Evolutionary conservation across 208 protist species (phyloP).

Genomic region (Angomonas deanei): DNA sequence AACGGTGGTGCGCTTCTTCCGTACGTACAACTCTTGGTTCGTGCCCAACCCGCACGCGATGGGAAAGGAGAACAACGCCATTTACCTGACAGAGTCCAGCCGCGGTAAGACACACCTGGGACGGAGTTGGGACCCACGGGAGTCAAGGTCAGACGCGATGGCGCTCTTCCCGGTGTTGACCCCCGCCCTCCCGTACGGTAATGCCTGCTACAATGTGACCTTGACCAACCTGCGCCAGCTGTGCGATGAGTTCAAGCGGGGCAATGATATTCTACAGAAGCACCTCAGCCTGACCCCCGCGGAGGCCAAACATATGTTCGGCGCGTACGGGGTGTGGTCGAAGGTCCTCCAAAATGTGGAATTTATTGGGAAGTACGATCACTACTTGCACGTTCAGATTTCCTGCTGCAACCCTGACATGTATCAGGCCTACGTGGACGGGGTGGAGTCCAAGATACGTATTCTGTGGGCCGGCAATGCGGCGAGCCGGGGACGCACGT

Average conservation of each 20-base stretch:
- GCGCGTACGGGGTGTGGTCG: constrained; percentile 74
- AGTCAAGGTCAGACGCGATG: constrained; percentile 83
- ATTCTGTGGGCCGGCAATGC: constrained; percentile 79
- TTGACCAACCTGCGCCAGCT: constrained; percentile 92
- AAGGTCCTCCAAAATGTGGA: constrained; percentile 64
- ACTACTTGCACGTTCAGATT: constrained; percentile 82
- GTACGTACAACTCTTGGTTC: constrained; percentile 90
- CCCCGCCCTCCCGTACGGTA: constrained; percentile 96
- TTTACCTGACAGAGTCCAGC: constrained; percentile 84
- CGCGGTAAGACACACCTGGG: constrained; percentile 64
- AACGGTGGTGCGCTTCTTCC: constrained; percentile 94
- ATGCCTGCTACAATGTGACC: constrained; percentile 97
- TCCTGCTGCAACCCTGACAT: constrained; percentile 62
- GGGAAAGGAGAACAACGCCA: constrained; percentile 77
- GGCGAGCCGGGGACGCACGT: constrained; percentile 52
- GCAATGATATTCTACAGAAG: constrained; percentile 66
- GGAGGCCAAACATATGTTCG: constrained; percentile 47
- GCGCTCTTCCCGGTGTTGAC: constrained; percentile 98
- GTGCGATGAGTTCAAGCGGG: constrained; percentile 93
- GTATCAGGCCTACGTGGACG: constrained; percentile 80
- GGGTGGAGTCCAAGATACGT: constrained; percentile 85
- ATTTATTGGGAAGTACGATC: constrained; percentile 80
- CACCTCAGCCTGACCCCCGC: constrained; percentile 36
- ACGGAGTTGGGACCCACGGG: constrained; percentile 74
- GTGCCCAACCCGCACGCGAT: constrained; percentile 80